These are phyloP conservation scores for Diaporthe sp. DNA, from an alignment of 2,329 filamentous ascomycete genomes.

Conservation along the genomic window DNA sequence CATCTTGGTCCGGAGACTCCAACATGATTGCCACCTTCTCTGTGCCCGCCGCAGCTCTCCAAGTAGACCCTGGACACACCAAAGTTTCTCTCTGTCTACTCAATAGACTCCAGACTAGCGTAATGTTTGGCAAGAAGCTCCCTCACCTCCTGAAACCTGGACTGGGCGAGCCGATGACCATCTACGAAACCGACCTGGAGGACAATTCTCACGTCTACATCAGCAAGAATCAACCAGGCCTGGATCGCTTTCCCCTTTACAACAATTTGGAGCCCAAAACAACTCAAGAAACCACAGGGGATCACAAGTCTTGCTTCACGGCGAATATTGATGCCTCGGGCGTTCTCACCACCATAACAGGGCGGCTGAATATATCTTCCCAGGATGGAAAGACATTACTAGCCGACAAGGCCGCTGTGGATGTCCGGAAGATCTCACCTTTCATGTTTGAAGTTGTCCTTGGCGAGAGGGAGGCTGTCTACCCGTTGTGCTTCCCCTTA, in stretches of 20 bases:
- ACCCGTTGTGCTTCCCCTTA: conserved; percentile 55
- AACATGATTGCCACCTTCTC: conserved; percentile 59
- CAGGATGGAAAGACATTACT: conserved; percentile 54
- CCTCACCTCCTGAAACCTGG: conserved; percentile 45
- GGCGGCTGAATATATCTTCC: conserved; percentile 56
- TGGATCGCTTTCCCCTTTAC: conserved; percentile 46
- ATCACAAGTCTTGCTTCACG: conserved; percentile 45
- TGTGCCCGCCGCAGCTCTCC: conserved; percentile 53
- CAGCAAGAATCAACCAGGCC: conserved; percentile 55
- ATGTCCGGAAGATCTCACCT: conserved; percentile 55
- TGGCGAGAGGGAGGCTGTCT: conserved; percentile 49
- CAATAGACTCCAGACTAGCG: conserved; percentile 45
- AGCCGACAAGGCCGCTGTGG: conserved; percentile 53
- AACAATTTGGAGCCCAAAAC: neutral
- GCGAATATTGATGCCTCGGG: conserved; percentile 50
- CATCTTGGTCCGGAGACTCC: conserved; percentile 55
- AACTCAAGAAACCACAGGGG: neutral
- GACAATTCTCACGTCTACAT: conserved; percentile 53
- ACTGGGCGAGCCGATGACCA: conserved; percentile 39
- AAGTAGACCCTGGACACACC: conserved; percentile 50
- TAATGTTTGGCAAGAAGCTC: conserved; percentile 43
- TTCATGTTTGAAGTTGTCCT: conserved; percentile 59
- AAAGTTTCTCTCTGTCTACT: conserved; percentile 52
- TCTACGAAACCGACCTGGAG: conserved; percentile 52
- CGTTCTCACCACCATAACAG: conserved; percentile 54